Evolutionary conservation across 108 stramenopile species (phyloP), one percentile per base, ranked within the genome.

Genomic region (Nitzschia palea): DNA sequence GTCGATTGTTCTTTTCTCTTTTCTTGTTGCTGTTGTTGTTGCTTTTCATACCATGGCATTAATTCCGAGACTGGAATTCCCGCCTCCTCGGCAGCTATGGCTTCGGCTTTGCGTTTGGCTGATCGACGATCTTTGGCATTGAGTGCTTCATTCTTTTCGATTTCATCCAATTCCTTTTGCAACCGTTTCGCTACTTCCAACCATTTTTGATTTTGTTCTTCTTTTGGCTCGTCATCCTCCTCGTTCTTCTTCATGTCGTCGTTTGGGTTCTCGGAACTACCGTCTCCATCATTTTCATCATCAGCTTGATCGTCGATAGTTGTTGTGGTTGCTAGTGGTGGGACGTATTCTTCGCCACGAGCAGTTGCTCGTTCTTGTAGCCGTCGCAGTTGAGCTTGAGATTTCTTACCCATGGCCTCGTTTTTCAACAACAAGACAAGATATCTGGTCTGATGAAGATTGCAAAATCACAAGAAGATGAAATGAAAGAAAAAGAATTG

Each of bases 321-420:
- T 6, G 23, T 22, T 42, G 20, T 23, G 5, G 63, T 60, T 36
- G 47, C 25, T 26, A 31, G 30, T 34, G 71, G 66, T 12, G 54
- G 44, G 5, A 30, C 51, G 67, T 89, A 92, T 6, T 63, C 70
- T 68, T 90, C 84, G 3, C 93, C 93, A 29, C 93, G 74, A 32
- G 76, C 71, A 15, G 70, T 82, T 1, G 93, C 93, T 55, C 93
- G 78, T 42, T 81, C 58, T 67, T 84, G 50, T 58, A 87, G 71
- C n/a, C 93, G 86, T 34, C 85, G 80, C 17, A 94, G 76, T 65
- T 91, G 86, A 9, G 93, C 87, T n/a, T 74, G 80, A 6, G 84
- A 84, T 67, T 93, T 93, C 55, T 80, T 78, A 37, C 37, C 37
- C 58, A n/a, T n/a, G n/a, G n/a, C n/a, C n/a, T n/a, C n/a, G n/a